Evolutionary conservation across 2,329 filamentous ascomycete species (phyloP), one percentile per base, ranked within the genome.

Genomic region (Mycosphaerella arachidis): DNA sequence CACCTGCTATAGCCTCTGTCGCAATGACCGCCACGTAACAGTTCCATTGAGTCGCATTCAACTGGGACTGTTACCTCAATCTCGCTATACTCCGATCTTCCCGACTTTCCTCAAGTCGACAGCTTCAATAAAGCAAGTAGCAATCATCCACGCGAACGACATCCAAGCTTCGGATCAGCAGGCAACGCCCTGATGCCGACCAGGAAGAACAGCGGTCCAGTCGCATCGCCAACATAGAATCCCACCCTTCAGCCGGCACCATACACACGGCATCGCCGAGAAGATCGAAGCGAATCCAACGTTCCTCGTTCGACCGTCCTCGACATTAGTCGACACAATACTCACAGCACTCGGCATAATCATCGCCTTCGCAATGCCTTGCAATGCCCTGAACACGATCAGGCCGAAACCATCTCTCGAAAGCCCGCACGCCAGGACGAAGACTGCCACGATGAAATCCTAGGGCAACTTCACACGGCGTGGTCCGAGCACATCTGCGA

Each of bases 221-320:
- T 65, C 10, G 75, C 78, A 0, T 78, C 78, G 27, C 74, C 72
- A 7, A 80, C 72, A 64, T 82, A 79, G 63, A 78, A 85, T 0
- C 78, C 81, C 60, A 72, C 77, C 51, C 82, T 68, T 82, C 82
- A 85, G 2, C 81, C 80, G 0, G 83, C 60, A 55, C 81, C 81
- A 12, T 80, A 79, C 3, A 84, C 69, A 0, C 0, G 81, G 80
- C 58, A 81, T 79, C 2, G 77, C 76, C 16, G 77, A 73, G 1
- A 81, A 81, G 58, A 83, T 71, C 18, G 73, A 77, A 0, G 81
- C 76, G 64, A 84, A 83, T 0, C 76, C 81, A 8, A 82, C 69
- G 60, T 84, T 84, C 4, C 82, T 73, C 37, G 73, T 67, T 56
- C 74, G 75, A 1, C 80, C 81, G n/a, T 73, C 67, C 0, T 78